Conservation (phyloP, 257 asterid species). For the Plantago major region DNA sequence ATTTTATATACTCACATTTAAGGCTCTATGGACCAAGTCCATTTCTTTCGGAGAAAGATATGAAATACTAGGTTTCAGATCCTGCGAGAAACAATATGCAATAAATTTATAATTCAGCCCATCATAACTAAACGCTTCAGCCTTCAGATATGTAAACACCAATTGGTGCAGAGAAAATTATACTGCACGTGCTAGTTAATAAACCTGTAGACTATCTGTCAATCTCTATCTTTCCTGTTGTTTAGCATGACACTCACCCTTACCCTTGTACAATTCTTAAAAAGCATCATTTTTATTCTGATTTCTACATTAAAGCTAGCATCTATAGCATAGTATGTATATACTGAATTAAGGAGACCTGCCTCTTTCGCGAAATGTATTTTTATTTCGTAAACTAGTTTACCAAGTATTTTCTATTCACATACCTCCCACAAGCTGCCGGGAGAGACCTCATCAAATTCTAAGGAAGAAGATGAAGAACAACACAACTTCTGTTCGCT, state of each 20-base stretch:
- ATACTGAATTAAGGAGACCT: background rate
- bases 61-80: constrained; percentile 66
- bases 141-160: too few species aligned
- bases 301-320: constrained; percentile 1
- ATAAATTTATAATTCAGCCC: background rate
- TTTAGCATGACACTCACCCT: background rate
- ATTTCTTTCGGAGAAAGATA: constrained; percentile 70
- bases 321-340: background rate
- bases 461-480: constrained; percentile 42
- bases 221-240: background rate
- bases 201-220: background rate
- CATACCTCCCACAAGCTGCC: constrained; percentile 93
- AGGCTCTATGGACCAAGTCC: constrained; percentile 64
- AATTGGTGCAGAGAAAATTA: background rate
- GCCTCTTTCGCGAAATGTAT: constrained; percentile 7
- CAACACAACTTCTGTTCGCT: constrained; percentile 50
- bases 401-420: constrained; percentile 16
- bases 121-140: background rate
- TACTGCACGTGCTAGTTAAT: background rate
- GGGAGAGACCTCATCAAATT: constrained; percentile 48
- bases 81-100: constrained; percentile 42
- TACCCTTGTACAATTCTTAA: background rate
- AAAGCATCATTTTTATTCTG: background rate
- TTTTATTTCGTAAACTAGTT: constrained; percentile 3
- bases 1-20: constrained; percentile 50